Base-by-base conservation (phyloP, 2,329 filamentous ascomycete species). In the Fusarium albosuccineum region DNA sequence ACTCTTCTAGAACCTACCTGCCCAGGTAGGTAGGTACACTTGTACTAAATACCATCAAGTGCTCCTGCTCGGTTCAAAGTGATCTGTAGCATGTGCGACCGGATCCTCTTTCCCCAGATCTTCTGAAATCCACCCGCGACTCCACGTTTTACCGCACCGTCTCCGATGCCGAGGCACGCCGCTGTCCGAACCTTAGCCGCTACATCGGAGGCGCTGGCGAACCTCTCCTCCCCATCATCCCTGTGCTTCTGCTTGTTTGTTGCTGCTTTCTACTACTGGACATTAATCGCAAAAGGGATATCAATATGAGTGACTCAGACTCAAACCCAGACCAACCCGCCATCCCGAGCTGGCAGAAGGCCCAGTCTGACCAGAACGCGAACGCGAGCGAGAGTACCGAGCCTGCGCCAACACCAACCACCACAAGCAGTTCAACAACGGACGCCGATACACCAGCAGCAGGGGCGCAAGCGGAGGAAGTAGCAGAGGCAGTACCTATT, bases 271-370 rank as follows among this genome's bases (percentile, higher is more conserved):
- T 41, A 7, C 11, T 33, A 10, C 42, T 8, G 9, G 41, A 40
- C 3, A 13, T 37, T 30, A 37, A 30, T 42, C 22, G 26, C 29
- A 16, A 27, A 11, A 3, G 4, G 29, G 9, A 29, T n/a, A 16
- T 37, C 50, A 72, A 29, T 26, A 80, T 80, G 79, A 71, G 74
- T 60, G 77, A 79, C 63, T 67, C 76, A 10, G 72, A 79, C 60
- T 69, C 74, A 6, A 74, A 70, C 26, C 30, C 66, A 26, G 56
- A 60, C 16, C 46, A 64, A 27, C 64, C 74, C 14, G 68, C 63
- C 57, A 73, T 75, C n/a, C 77, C 77, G 16, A 64, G 66, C 42
- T 78, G 75, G 77, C 77, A 78, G 67, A 76, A 70, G 55, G 64
- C 58, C 29, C 60, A 66, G 17, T 52, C 61, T 26, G 56, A 65